Evolutionary conservation across 2,329 filamentous ascomycete genomes (phyloP).

Genomic region (Botryotinia convoluta): DNA sequence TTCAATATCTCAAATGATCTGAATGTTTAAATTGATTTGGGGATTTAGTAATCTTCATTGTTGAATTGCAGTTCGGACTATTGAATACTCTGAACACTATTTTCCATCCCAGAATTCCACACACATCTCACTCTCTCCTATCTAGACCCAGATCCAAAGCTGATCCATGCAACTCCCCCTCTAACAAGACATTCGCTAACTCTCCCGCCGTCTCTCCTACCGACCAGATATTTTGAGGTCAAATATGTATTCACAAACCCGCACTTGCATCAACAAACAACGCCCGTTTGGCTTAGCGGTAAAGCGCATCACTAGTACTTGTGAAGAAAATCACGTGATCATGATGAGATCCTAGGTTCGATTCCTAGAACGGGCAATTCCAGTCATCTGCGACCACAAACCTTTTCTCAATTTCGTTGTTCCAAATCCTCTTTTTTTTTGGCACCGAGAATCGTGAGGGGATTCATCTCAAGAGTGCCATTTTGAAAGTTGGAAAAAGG

Average conservation of each 20-base stretch:
- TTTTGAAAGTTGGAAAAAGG: not conserved
- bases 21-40: too few relatives aligned
- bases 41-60: too few relatives aligned
- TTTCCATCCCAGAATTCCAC: not conserved
- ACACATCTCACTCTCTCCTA: not conserved
- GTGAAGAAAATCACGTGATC: too few relatives aligned
- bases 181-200: not conserved
- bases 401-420: not conserved
- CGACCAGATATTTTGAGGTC: rapidly evolving
- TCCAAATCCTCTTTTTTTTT: not conserved
- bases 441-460: not conserved
- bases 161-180: not conserved
- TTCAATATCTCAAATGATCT: too few relatives aligned
- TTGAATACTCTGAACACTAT: too few relatives aligned
- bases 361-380: slow-evolving; percentile 12
- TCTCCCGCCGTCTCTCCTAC: rapidly evolving
- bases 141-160: not conserved
- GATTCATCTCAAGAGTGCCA: not conserved
- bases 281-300: slow-evolving; percentile 17
- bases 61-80: too few relatives aligned
- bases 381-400: rapidly evolving
- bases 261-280: not conserved
- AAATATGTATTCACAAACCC: rapidly evolving
- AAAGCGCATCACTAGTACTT: slow-evolving; percentile 16
- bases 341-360: slow-evolving; percentile 17